Percentiles rank a stretch among this genome's conserved stretches.
These are phyloP conservation scores for Camillea tinctor DNA, from an alignment of 2,329 filamentous ascomycete genomes.

Conservation along the genomic window DNA sequence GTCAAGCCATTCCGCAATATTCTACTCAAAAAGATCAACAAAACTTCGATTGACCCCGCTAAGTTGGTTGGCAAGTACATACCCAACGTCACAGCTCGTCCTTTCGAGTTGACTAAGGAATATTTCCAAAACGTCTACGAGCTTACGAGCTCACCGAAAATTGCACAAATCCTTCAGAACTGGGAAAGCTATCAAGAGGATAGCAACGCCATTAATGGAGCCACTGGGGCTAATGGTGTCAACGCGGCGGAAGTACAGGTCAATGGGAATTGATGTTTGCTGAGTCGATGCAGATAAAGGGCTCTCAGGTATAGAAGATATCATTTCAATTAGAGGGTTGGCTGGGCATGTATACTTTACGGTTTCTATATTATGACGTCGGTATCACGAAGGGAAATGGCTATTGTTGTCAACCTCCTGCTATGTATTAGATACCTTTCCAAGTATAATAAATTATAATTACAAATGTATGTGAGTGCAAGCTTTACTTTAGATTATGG, in stretches of 20 bases:
- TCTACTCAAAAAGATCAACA: constrained; percentile 99
- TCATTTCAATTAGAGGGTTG: not conserved
- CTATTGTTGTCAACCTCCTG: not conserved
- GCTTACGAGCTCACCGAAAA: constrained; percentile 80
- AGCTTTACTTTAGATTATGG: too few relatives aligned
- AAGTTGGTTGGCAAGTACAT: constrained; percentile 99
- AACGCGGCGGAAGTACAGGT: constrained; percentile 30
- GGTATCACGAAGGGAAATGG: not conserved
- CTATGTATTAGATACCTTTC: not conserved
- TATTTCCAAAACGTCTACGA: constrained; percentile 99
- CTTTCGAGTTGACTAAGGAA: constrained; percentile 94
- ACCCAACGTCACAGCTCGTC: constrained; percentile 94
- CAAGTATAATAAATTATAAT: not conserved
- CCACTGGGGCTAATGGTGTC: constrained; percentile 39
- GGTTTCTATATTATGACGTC: not conserved
- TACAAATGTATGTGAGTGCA: too few relatives aligned
- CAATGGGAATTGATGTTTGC: constrained; percentile 18
- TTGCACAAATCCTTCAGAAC: constrained; percentile 80
- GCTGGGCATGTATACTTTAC: not conserved
- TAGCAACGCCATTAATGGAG: constrained; percentile 30
- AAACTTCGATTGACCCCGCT: constrained; percentile 94
- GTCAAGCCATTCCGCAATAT: constrained; percentile 99
- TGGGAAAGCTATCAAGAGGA: constrained; percentile 72
- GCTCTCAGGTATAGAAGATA: not conserved
- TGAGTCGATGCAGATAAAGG: not conserved